These are phyloP conservation scores for Curvularia sp. DNA, from an alignment of 2,329 filamentous ascomycete species.

Conservation along the genomic window DNA sequence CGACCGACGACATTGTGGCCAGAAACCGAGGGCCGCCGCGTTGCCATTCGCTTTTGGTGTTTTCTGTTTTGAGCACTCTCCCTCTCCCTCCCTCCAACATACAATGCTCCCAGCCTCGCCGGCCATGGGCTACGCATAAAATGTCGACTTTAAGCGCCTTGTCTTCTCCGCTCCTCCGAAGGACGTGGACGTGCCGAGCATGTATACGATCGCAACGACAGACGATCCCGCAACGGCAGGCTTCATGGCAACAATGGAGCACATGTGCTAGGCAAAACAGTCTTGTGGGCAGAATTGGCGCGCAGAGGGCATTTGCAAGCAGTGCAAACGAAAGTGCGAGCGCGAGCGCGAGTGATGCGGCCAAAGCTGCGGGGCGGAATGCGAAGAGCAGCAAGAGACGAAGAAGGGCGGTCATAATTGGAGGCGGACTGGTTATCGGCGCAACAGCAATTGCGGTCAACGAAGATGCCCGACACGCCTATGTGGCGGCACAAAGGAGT, in stretches of 20 bases:
- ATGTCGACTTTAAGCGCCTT: conserved; percentile 42
- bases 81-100: conserved; percentile 11
- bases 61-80: neutral
- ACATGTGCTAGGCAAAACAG: conserved; percentile 10
- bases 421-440: conserved; percentile 45
- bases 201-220: conserved; percentile 41
- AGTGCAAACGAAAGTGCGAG: conserved; percentile 8
- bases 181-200: conserved; percentile 48
- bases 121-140: conserved; percentile 35
- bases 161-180: conserved; percentile 37
- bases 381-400: conserved; percentile 36
- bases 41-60: conserved; percentile 12
- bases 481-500: conserved; percentile 76
- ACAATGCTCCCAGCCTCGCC: conserved; percentile 11
- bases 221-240: conserved; percentile 27
- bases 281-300: conserved; percentile 3
- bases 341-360: conserved; percentile 12
- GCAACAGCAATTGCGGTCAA: conserved; percentile 59
- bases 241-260: conserved; percentile 29
- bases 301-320: conserved; percentile 24
- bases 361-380: conserved; percentile 12
- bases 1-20: conserved; percentile 23
- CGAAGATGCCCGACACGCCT: conserved; percentile 76
- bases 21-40: conserved; percentile 13
- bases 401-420: conserved; percentile 37